These are phyloP conservation scores for Eucalyptus lansdowneana DNA, from an alignment of 345 rosid genomes.

Conservation along the genomic window DNA sequence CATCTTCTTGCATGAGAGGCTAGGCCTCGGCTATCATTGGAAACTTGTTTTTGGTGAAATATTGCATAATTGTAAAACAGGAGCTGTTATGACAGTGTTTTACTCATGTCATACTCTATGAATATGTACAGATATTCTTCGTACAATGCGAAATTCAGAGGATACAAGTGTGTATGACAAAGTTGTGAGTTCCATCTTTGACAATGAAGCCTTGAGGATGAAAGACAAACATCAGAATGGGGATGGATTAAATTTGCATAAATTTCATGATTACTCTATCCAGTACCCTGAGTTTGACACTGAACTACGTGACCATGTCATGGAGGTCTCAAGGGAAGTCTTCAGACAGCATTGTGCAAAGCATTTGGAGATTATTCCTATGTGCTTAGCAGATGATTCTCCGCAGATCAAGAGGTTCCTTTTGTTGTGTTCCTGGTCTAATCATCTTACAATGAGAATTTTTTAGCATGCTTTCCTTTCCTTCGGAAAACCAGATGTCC, in stretches of 20 bases:
- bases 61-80: neutral
- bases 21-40: neutral
- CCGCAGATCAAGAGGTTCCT: constrained; percentile 53
- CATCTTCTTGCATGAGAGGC: neutral
- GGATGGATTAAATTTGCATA: constrained; percentile 16
- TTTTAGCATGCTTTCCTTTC: neutral
- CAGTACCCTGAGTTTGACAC: constrained; percentile 53
- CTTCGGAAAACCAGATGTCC: neutral
- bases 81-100: neutral
- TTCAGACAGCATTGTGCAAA: constrained; percentile 79
- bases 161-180: constrained; percentile 79
- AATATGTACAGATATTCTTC: constrained; percentile 44
- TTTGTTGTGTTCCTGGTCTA: neutral
- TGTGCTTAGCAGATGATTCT: constrained; percentile 56
- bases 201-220: constrained; percentile 45
- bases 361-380: constrained; percentile 62
- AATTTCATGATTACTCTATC: constrained; percentile 27
- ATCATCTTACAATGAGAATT: neutral
- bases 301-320: constrained; percentile 72
- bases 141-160: constrained; percentile 80
- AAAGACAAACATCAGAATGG: constrained; percentile 36
- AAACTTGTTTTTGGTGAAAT: neutral
- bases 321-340: constrained; percentile 67
- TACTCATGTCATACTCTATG: neutral
- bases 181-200: constrained; percentile 76